Base-by-base conservation (phyloP, 2,329 filamentous ascomycete species). In the Calonectria hawksworthii region DNA sequence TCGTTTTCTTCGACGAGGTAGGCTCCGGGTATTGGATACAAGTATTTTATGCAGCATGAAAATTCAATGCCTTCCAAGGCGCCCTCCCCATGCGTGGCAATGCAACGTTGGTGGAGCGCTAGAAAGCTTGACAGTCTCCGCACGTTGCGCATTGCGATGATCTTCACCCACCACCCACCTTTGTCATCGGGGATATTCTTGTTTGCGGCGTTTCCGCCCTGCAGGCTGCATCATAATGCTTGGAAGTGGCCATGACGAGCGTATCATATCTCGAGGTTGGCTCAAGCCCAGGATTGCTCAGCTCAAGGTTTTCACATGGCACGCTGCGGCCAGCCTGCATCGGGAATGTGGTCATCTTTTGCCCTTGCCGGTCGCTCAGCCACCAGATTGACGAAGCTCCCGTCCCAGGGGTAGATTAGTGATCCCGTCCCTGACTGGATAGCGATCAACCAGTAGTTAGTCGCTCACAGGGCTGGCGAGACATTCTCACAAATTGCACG, bases 51-150 rank as follows among this genome's bases (percentile, higher is more conserved):
- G 75, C 77, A 59, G 69, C 75, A 75, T 74, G 78, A 74, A 80
- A 79, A 74, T 70, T 68, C 64, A 70, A 63, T 21, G 41, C 59
- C 65, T 61, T 21, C 47, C 47, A 54, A 70, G 50, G 59, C 51
- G 67, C 70, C 56, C 64, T 47, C 52, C 68, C 56, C 64, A 77
- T 80, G 78, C 64, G 78, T 80, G 78, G 78, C 78, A 68, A 80
- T 77, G 77, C 75, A 75, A 79, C 78, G 67, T 71, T 47, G 67
- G 59, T 74, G 68, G 78, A 74, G 61, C 56, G 32, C 65, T n/a
- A 47, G 63, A 74, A 72, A 72, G 68, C 74, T 75, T 74, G 74
- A 68, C 68, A 61, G 65, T 50, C 72, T 67, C 36, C 59, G 30
- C 51, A 51, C 50, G 68, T 52, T 64, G 61, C 63, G 54, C 61